phyloP scores from a whole-genome alignment of 75 land plant genomes.

The Ceratopteris richardii region DNA sequence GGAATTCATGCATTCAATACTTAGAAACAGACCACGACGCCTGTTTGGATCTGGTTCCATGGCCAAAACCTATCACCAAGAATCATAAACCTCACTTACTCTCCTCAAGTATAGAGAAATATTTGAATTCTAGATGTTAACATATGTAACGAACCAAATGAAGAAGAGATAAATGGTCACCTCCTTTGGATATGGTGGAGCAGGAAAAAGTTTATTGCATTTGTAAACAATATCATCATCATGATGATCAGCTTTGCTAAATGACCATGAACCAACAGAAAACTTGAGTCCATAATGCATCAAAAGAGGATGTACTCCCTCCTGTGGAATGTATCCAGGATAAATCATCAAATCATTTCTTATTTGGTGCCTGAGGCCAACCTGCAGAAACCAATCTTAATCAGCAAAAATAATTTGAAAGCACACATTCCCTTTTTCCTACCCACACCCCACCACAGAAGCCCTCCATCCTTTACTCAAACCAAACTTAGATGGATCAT shows the following conservation, averaged over 20 bases:
- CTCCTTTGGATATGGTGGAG: slow-evolving; percentile 89
- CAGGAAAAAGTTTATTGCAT: slow-evolving; percentile 78
- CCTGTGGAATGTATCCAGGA: slow-evolving; percentile 76
- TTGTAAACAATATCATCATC: slow-evolving; percentile 78
- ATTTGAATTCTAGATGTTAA: too few species aligned
- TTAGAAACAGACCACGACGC: slow-evolving; percentile 57
- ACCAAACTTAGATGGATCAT: too few species aligned
- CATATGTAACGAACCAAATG: too few species aligned
- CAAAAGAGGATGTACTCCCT: slow-evolving; percentile 73
- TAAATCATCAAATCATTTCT: slow-evolving; percentile 88
- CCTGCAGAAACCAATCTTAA: slow-evolving; percentile 52
- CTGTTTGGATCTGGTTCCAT: slow-evolving; percentile 57
- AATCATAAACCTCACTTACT: slow-evolving; percentile 4
- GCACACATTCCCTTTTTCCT: too few species aligned
- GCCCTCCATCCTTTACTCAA: too few species aligned
- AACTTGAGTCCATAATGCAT: slow-evolving; percentile 89
- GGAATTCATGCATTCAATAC: slow-evolving; percentile 87
- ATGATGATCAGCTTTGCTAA: slow-evolving; percentile 67
- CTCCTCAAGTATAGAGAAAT: too few species aligned
- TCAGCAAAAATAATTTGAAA: too few species aligned
- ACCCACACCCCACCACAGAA: too few species aligned
- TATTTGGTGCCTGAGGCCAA: slow-evolving; percentile 83
- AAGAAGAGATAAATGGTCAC: too few species aligned
- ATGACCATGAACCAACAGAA: slow-evolving; percentile 83
- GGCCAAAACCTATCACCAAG: slow-evolving; percentile 28